Conservation (phyloP, 345 rosid species). For the Hirschfeldia incana region DNA sequence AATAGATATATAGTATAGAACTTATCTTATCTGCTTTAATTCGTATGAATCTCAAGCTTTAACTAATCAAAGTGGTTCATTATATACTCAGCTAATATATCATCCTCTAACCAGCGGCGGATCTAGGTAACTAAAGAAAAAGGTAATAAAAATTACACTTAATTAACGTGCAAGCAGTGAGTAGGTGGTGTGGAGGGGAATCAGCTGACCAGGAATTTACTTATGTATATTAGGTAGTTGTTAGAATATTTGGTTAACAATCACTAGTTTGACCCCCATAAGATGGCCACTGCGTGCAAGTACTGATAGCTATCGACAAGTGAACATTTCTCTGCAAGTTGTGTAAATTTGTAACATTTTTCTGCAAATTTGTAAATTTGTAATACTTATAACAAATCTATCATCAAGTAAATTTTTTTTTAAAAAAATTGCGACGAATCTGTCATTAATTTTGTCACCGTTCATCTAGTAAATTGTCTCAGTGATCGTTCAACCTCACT, state of each 20-base stretch:
- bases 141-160: background rate
- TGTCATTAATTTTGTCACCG: conserved; percentile 3
- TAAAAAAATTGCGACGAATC: background rate
- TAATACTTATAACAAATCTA: background rate
- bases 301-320: background rate
- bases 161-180: background rate
- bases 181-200: no score
- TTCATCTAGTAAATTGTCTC: background rate
- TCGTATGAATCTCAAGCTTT: background rate
- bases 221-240: no score
- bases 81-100: background rate
- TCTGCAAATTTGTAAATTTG: background rate
- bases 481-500: background rate
- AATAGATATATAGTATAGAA: background rate
- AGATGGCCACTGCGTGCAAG: no score
- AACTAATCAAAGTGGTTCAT: background rate
- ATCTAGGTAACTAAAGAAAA: background rate
- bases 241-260: no score
- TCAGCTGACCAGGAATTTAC: no score
- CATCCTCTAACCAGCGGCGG: background rate
- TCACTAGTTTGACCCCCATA: no score
- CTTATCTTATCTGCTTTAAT: background rate
- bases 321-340: background rate
- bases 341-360: background rate
- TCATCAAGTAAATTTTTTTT: background rate